Percentiles rank a stretch among this genome's conserved stretches.
phyloP scores from a whole-genome alignment of 2,329 filamentous ascomycete species.

The Didymella pomorum region DNA sequence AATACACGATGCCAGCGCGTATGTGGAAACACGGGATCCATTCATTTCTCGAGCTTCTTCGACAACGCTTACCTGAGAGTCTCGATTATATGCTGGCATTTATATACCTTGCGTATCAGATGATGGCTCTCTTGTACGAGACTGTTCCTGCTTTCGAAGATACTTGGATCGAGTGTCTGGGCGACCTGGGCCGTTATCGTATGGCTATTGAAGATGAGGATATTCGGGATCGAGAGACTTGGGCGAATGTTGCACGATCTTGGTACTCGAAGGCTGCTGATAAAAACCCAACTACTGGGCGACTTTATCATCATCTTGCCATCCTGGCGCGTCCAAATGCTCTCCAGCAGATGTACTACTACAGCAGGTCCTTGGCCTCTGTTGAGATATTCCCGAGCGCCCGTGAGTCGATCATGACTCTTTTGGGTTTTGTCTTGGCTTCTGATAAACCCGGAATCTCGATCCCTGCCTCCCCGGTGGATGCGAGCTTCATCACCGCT shows the following conservation, averaged over 20 bases:
- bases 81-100: slow-evolving; percentile 91
- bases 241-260: slow-evolving; percentile 78
- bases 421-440: neutral
- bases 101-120: slow-evolving; percentile 87
- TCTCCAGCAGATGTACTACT: slow-evolving; percentile 76
- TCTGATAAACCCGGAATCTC: too few relatives aligned
- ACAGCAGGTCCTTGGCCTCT: slow-evolving; percentile 74
- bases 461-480: slow-evolving; percentile 51
- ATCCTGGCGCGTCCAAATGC: slow-evolving; percentile 76
- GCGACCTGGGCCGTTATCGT: slow-evolving; percentile 82
- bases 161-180: slow-evolving; percentile 93
- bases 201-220: slow-evolving; percentile 94
- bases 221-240: slow-evolving; percentile 76
- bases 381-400: slow-evolving; percentile 72
- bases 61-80: slow-evolving; percentile 74
- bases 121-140: slow-evolving; percentile 87
- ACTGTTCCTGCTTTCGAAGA: slow-evolving; percentile 83
- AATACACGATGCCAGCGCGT: slow-evolving; percentile 88
- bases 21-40: slow-evolving; percentile 97
- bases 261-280: slow-evolving; percentile 86
- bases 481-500: slow-evolving; percentile 68
- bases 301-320: slow-evolving; percentile 88
- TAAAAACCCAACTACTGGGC: slow-evolving; percentile 74
- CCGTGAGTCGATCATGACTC: slow-evolving; percentile 70
- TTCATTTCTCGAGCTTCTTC: slow-evolving; percentile 74